These are phyloP conservation scores for Pedinophyceae sp. DNA, from an alignment of 139 green algal species.

Conservation along the genomic window DNA sequence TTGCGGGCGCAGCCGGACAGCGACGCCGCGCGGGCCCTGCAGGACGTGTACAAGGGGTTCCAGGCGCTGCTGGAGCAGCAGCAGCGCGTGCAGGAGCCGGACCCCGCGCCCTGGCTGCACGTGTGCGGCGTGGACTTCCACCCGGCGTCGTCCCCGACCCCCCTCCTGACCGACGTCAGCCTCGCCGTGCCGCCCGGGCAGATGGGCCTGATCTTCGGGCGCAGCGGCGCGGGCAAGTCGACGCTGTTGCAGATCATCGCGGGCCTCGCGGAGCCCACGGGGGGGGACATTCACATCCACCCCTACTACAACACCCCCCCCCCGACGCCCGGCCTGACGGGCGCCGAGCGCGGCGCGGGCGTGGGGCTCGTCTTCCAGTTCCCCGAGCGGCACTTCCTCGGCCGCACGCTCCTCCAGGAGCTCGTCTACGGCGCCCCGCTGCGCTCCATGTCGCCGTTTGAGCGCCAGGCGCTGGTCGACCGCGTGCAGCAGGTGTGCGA, in stretches of 20 bases:
- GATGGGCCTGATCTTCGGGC: conserved; percentile 66
- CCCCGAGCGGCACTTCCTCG: conserved; percentile 86
- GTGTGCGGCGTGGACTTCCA: conserved; percentile 23
- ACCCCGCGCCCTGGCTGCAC: conserved; percentile 3
- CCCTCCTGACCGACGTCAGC: conserved; percentile 44
- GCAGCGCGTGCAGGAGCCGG: neutral
- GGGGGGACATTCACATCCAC: conserved; percentile 1
- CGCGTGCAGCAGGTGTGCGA: conserved; percentile 29
- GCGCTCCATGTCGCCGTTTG: too few relatives aligned
- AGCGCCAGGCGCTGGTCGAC: conserved; percentile 21
- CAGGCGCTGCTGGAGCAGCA: neutral
- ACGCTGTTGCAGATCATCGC: conserved; percentile 62
- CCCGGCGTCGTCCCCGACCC: conserved; percentile 30
- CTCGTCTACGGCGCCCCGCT: too few relatives aligned
- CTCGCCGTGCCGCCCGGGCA: conserved; percentile 44
- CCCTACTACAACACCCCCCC: neutral
- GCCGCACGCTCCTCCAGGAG: conserved; percentile 24
- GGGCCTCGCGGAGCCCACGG: conserved; percentile 9
- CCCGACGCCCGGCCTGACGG: too few relatives aligned
- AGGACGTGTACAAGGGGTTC: neutral
- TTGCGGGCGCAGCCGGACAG: too few relatives aligned
- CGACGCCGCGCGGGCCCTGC: neutral
- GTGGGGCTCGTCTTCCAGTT: conserved; percentile 91
- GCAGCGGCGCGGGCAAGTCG: conserved; percentile 70
- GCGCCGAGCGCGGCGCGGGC: conserved; percentile 13